Base-by-base conservation (phyloP, 106 monocot species). In the Posidonia australis region DNA sequence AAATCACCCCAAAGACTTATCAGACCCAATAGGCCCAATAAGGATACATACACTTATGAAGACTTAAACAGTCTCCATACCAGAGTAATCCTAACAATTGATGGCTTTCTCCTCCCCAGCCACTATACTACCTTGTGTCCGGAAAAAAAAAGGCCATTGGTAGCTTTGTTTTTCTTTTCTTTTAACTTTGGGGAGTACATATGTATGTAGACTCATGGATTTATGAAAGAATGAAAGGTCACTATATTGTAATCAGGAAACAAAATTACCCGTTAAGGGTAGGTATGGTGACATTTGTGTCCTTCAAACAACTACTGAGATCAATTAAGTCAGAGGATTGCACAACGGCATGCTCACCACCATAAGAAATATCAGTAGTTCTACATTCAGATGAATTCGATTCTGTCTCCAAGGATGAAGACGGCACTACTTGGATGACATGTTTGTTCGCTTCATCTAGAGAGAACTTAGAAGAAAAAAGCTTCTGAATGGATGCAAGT, bases 241-340 rank as follows among this genome's bases (percentile, higher is more conserved):
- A 29, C 31, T 13, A 32, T 47, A 19, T 45, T 14, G n/a, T 19
- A 1, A 43, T 61, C 46, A 63, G 16, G 63, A 71, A 41, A 32
- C n/a, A 30, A 19, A 46, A 51, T 79, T 85, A 91, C 98, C 98
- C 98, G 69, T 87, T 98, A 32, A 98, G 60, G 23, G 79, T 79
- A 64, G 98, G 90, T 52, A 87, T 61, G 46, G 84, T 77, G 47
- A 98, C 71, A 49, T 83, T 71, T 18, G 58, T 58, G 58, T 77
- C 80, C 54, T 81, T 71, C 41, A 91, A 32, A 60, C 65, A 65
- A 49, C 20, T 45, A 52, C 66, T 81, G 43, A 87, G 66, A 79
- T 98, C 81, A 60, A 96, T 32, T 48, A 46, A 62, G 48, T 74
- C 65, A 19, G 62, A 72, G n/a, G 72, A 51, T 60, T 72, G 62